Base-by-base conservation (phyloP, 306 rosid genomes). In the Crataegus laevigata region DNA sequence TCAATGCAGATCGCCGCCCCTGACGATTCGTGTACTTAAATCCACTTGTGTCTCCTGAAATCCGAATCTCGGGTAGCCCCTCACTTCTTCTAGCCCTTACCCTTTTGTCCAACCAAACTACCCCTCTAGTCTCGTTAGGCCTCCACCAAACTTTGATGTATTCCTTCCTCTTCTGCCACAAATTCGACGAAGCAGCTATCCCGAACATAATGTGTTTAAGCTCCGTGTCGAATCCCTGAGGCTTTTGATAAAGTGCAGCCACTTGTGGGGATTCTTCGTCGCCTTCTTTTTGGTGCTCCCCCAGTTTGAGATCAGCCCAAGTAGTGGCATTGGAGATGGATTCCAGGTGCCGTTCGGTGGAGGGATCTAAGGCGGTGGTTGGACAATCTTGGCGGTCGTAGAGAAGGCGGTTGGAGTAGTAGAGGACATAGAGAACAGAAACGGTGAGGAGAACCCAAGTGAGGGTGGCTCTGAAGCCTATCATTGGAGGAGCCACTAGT, bases 121-220 rank as follows among this genome's bases (percentile, higher is more conserved):
- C 89, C 28, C 96, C 98, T 77, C 97, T 82, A 3, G 93, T 91
- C 82, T 87, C 59, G 30, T 83, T 82, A 11, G 98, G 96, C 79
- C 85, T 86, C 98, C 98, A 90, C 97, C 98, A 91, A 38, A 76
- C 71, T 77, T 90, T 94, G 19, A 94, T 94, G 80, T 90, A 90
- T 47, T 94, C 96, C 75, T 91, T 91, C 75, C 97, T 82, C 25
- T 70, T 67, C 14, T 79, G 74, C 96, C 98, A 90, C 66, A 94
- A 38, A 58, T 68, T 86, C 3, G 99, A 87, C 13, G 97, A 94
- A 11, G 88, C 96, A 1, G 97, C 99, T 22, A 94, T 94, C 18
- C 93, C 96, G 65, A 94, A 94, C 64, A 90, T 92, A 9, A 92
- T 71, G 85, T 92, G 96, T 43, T 90, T 89, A 6, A 92, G 76